Conservation (phyloP, 345 rosid species). For the Eucalyptus tenuipes region DNA sequence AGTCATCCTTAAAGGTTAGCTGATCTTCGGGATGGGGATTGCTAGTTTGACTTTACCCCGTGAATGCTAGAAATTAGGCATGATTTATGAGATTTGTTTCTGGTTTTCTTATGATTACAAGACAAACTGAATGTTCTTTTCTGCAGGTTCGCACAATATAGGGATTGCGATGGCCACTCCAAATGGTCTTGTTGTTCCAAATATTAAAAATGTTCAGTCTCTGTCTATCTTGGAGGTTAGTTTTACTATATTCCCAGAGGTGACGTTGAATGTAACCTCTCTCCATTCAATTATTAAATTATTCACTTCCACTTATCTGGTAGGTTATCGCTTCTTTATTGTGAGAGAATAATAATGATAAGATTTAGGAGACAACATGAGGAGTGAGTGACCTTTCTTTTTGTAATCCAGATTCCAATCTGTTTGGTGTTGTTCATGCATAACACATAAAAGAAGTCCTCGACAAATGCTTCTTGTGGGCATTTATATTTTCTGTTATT, state of each 20-base stretch:
- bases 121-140: background rate
- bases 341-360: background rate
- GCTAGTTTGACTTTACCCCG: background rate
- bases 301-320: background rate
- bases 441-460: background rate
- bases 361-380: background rate
- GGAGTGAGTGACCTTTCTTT: background rate
- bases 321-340: background rate
- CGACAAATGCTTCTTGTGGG: background rate
- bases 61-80: background rate
- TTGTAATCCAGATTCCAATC: background rate
- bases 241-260: background rate
- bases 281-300: background rate
- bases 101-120: background rate
- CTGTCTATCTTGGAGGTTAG: slow-evolving; percentile 68
- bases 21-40: background rate
- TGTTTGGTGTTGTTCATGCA: background rate
- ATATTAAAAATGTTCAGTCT: slow-evolving; percentile 81
- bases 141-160: slow-evolving; percentile 75
- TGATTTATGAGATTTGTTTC: background rate
- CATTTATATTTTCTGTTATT: background rate
- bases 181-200: slow-evolving; percentile 79
- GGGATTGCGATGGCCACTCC: slow-evolving; percentile 98
- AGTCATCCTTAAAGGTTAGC: slow-evolving; percentile 58
- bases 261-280: background rate